Evolutionary conservation across 2,329 filamentous ascomycete species (phyloP).

Genomic region (Alternaria sp.): DNA sequence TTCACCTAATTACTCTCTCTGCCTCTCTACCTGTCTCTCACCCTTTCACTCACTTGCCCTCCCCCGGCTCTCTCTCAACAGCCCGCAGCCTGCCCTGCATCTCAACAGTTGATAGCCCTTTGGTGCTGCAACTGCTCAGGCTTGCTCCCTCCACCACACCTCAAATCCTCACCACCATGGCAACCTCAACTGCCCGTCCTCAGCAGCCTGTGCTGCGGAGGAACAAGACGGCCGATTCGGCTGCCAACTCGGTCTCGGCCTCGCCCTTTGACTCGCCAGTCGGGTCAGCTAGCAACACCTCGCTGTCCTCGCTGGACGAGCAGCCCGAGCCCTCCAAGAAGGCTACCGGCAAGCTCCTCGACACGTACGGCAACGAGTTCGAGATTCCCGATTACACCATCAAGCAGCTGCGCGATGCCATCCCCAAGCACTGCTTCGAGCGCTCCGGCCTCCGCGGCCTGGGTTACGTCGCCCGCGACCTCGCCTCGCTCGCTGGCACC

Average conservation of each 20-base stretch:
- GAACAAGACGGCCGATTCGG: slow-evolving; percentile 61
- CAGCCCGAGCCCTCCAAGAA: slow-evolving; percentile 59
- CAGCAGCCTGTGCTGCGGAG: slow-evolving; percentile 59
- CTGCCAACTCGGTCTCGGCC: slow-evolving; percentile 61
- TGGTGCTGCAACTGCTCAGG: slow-evolving; percentile 23
- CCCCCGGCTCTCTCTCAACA: slow-evolving; percentile 23
- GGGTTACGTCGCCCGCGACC: slow-evolving; percentile 83
- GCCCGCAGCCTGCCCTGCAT: slow-evolving; percentile 33
- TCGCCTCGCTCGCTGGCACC: slow-evolving; percentile 73
- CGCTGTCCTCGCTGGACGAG: slow-evolving; percentile 84
- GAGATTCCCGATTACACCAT: slow-evolving; percentile 94
- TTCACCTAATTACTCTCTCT: slow-evolving; percentile 11
- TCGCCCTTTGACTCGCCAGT: slow-evolving; percentile 68
- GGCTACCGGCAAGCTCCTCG: slow-evolving; percentile 71
- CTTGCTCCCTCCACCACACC: slow-evolving; percentile 13
- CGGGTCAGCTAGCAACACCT: slow-evolving; percentile 81
- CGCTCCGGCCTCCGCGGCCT: slow-evolving; percentile 79
- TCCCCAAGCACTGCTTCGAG: slow-evolving; percentile 96
- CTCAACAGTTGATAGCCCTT: slow-evolving; percentile 32
- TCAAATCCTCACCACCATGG: slow-evolving; percentile 34
- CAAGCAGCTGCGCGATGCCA: slow-evolving; percentile 96
- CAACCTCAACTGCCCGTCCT: slow-evolving; percentile 64
- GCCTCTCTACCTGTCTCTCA: slow-evolving; percentile 6
- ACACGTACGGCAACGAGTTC: slow-evolving; percentile 96
- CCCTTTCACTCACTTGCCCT: slow-evolving; percentile 11